Evolutionary conservation across 805 yeast genomes (phyloP).

Genomic region (Candida coleopterorum): DNA sequence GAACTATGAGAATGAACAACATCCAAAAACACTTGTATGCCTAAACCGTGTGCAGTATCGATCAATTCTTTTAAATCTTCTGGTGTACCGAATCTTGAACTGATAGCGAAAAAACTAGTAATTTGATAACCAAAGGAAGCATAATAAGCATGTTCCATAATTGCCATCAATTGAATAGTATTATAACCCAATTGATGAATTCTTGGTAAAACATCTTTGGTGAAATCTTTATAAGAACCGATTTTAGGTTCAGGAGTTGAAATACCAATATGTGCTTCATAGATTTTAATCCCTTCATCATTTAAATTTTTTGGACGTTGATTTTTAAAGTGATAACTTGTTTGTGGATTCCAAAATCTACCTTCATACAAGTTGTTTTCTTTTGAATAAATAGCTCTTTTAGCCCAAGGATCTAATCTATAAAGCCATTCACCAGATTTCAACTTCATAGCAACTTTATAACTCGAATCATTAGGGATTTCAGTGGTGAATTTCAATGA

Average conservation of each 20-base stretch:
- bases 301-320: slow-evolving; percentile 51
- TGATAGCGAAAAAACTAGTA: slow-evolving; percentile 84
- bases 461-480: slow-evolving; percentile 76
- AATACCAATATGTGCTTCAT: slow-evolving; percentile 95
- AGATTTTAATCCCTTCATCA: slow-evolving; percentile 60
- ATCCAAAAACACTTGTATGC: slow-evolving; percentile 81
- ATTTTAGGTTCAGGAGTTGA: slow-evolving; percentile 85
- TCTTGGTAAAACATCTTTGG: slow-evolving; percentile 73
- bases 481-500: slow-evolving; percentile 59
- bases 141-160: slow-evolving; percentile 98
- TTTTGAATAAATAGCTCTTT: slow-evolving; percentile 70
- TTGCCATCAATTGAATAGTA: slow-evolving; percentile 93
- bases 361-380: slow-evolving; percentile 67
- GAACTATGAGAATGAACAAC: slow-evolving; percentile 96
- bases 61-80: slow-evolving; percentile 88
- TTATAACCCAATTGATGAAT: slow-evolving; percentile 85
- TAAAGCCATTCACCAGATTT: slow-evolving; percentile 63
- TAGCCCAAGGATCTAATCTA: slow-evolving; percentile 86
- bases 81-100: slow-evolving; percentile 92
- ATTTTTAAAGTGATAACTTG: slow-evolving; percentile 56
- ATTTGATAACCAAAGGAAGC: slow-evolving; percentile 98
- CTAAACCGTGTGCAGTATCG: slow-evolving; percentile 87
- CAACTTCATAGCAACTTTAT: slow-evolving; percentile 62
- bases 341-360: slow-evolving; percentile 83
- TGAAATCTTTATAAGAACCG: slow-evolving; percentile 83